Evolutionary conservation across 441 rosid genomes (phyloP).

Genomic region (Corymbia calophylla): DNA sequence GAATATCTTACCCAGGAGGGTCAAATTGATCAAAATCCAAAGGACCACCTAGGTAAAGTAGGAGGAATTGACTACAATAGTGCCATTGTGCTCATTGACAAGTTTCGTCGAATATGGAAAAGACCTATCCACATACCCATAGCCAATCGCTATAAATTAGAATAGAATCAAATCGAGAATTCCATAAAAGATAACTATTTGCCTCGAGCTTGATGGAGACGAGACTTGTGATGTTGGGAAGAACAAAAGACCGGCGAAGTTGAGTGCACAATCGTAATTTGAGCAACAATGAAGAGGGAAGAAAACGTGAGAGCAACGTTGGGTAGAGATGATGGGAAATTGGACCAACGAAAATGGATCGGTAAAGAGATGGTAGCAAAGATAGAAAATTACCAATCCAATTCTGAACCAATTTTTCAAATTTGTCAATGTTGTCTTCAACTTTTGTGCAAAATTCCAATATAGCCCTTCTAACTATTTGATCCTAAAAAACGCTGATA

Average conservation of each 20-base stretch:
- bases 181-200: neutral
- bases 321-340: neutral
- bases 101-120: neutral
- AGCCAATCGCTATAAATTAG: neutral
- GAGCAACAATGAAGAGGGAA: neutral
- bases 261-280: neutral
- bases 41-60: neutral
- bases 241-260: neutral
- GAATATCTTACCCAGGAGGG: no score
- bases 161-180: neutral
- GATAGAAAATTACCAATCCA: neutral
- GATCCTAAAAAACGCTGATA: accelerated
- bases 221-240: neutral
- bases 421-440: no score
- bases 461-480: no score
- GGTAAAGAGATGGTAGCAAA: neutral
- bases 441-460: no score
- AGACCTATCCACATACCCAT: neutral
- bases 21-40: no score
- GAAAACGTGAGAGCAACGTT: neutral
- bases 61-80: neutral
- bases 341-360: neutral
- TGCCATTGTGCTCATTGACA: neutral
- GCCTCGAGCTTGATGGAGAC: neutral
- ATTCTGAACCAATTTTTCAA: no score